Evolutionary conservation across 2,329 filamentous ascomycete genomes (phyloP).

Genomic region (Beauveria rudraprayagi): DNA sequence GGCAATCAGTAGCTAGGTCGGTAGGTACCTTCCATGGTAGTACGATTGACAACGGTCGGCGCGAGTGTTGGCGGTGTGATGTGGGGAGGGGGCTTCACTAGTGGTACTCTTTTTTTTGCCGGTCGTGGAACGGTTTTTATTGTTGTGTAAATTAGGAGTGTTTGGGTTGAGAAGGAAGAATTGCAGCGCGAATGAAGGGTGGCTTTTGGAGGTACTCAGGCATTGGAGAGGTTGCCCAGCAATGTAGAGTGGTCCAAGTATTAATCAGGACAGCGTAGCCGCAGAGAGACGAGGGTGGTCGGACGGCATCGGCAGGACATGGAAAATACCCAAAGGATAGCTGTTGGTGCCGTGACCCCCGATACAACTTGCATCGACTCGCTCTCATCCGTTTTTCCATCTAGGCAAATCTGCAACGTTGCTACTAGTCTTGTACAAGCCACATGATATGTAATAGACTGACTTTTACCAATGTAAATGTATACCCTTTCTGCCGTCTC

Average conservation of each 20-base stretch:
- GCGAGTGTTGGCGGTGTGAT: slow-evolving; percentile 7
- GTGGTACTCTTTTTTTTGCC: neutral
- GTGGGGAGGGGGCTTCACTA: slow-evolving; percentile 2
- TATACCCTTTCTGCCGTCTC: neutral
- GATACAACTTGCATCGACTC: neutral
- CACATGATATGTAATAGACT: neutral
- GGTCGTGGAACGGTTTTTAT: neutral
- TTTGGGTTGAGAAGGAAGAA: too few relatives aligned
- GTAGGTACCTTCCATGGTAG: neutral
- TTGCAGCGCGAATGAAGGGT: too few relatives aligned
- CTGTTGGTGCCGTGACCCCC: neutral
- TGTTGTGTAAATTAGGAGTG: too few relatives aligned
- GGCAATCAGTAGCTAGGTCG: too few relatives aligned
- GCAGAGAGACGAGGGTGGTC: neutral
- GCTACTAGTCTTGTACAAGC: neutral
- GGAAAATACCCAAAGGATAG: neutral
- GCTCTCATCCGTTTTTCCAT: neutral
- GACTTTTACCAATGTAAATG: neutral
- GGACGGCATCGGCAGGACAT: neutral
- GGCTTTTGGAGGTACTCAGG: too few relatives aligned
- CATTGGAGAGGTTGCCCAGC: too few relatives aligned
- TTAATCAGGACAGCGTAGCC: too few relatives aligned
- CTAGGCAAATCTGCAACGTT: neutral
- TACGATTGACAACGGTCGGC: slow-evolving; percentile 8
- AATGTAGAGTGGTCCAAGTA: too few relatives aligned